Percentiles rank a stretch among this genome's conserved stretches.
Evolutionary conservation across 1,284 basidiomycete species (phyloP).

Genomic region (Irpex rosettiformis): DNA sequence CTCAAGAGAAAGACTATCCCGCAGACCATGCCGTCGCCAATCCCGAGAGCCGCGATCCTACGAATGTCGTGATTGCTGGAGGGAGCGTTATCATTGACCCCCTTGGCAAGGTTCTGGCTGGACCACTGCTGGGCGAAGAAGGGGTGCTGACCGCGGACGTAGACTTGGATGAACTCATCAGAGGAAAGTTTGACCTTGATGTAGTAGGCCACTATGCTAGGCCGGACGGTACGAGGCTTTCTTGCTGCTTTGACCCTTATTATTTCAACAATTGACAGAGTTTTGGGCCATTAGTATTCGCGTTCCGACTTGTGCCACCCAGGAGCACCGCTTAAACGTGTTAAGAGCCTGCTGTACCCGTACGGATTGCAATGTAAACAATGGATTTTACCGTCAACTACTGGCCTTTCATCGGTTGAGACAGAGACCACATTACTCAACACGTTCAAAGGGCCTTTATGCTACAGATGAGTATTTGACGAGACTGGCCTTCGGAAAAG

Average conservation of each 20-base stretch:
- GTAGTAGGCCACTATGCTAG: constrained; percentile 68
- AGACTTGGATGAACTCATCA: constrained; percentile 54
- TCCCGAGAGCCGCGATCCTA: constrained; percentile 36
- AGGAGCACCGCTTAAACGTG: background rate
- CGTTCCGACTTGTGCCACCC: constrained; percentile 12
- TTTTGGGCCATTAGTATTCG: constrained; percentile 18
- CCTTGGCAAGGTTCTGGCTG: constrained; percentile 64
- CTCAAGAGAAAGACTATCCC: constrained; percentile 61
- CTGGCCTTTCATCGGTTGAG: background rate
- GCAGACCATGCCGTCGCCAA: constrained; percentile 47
- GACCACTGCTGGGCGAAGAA: constrained; percentile 58
- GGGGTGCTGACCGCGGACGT: constrained; percentile 65
- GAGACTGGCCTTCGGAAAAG: background rate
- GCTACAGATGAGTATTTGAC: background rate
- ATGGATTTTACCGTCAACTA: background rate
- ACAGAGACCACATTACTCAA: background rate
- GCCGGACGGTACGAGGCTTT: constrained; percentile 47
- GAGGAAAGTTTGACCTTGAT: constrained; percentile 75
- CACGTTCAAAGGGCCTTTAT: background rate
- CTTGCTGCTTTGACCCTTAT: background rate
- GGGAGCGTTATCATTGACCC: constrained; percentile 70
- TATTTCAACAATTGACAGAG: background rate
- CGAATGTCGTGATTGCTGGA: constrained; percentile 64
- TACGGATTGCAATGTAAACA: background rate
- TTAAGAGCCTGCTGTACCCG: background rate